These are phyloP conservation scores for Fagopyrum esculentum DNA, from an alignment of 148 eudicot species.

Conservation along the genomic window DNA sequence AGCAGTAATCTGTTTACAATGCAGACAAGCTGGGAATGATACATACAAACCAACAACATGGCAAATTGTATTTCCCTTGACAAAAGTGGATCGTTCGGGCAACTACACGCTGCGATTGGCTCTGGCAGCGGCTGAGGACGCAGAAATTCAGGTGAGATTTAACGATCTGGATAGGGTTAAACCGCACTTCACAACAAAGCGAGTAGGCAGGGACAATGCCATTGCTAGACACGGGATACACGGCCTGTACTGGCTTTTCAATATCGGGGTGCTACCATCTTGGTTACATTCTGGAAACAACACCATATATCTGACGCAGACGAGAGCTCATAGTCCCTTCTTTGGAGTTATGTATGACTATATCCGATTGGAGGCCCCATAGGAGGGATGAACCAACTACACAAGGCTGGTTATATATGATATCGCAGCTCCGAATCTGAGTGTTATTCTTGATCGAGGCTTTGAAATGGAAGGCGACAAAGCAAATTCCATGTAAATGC, in stretches of 20 bases:
- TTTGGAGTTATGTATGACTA: slow-evolving; percentile 13
- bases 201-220: slow-evolving; percentile 11
- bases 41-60: slow-evolving; percentile 41
- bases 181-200: slow-evolving; percentile 2
- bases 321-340: neutral
- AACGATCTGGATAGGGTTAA: neutral
- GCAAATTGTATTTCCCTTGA: slow-evolving; percentile 46
- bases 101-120: slow-evolving; percentile 59
- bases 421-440: neutral
- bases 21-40: slow-evolving; percentile 24
- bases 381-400: neutral
- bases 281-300: neutral
- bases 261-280: neutral
- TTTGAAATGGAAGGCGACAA: neutral
- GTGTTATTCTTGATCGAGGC: neutral
- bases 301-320: neutral
- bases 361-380: slow-evolving; percentile 6
- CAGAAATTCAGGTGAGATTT: slow-evolving; percentile 27
- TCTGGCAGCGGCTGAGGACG: slow-evolving; percentile 57
- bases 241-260: slow-evolving; percentile 11
- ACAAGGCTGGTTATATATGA: neutral
- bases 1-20: neutral
- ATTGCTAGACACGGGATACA: slow-evolving; percentile 14
- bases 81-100: slow-evolving; percentile 21
- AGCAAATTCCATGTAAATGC: too few species aligned